Evolutionary conservation across 2,329 filamentous ascomycete genomes (phyloP).

Genomic region (Didymosphaeria variabile): DNA sequence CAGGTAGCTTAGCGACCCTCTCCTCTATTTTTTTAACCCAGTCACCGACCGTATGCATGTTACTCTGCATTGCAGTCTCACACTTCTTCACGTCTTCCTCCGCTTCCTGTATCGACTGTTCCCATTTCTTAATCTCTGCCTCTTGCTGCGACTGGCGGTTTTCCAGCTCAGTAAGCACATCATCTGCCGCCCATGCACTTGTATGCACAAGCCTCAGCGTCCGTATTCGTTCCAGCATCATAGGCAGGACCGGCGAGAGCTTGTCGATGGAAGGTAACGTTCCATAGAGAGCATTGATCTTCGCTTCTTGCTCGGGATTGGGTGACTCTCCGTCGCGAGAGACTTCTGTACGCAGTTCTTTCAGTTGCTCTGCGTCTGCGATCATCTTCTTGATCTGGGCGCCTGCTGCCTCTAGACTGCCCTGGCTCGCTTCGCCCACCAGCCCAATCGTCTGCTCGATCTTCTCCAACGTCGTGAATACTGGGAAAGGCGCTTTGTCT

Average conservation of each 20-base stretch:
- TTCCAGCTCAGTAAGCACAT: conserved; percentile 80
- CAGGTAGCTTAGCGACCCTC: conserved; percentile 65
- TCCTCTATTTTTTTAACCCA: conserved; percentile 90
- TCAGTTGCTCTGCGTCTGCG: conserved; percentile 75
- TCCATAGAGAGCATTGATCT: conserved; percentile 91
- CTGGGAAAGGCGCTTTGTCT: conserved; percentile 63
- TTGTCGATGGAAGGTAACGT: conserved; percentile 88
- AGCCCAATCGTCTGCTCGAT: conserved; percentile 83
- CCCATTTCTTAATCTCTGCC: conserved; percentile 85
- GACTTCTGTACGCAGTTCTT: conserved; percentile 58
- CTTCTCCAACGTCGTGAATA: conserved; percentile 82
- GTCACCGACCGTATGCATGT: conserved; percentile 83
- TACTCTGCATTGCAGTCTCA: conserved; percentile 75
- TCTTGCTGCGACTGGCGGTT: conserved; percentile 82
- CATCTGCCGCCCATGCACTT: conserved; percentile 82
- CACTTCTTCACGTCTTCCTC: conserved; percentile 77
- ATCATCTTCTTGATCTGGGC: conserved; percentile 75
- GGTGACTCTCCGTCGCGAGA: conserved; percentile 30
- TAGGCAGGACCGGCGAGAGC: conserved; percentile 83
- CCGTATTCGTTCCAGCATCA: conserved; percentile 83
- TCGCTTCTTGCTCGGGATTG: conserved; percentile 77
- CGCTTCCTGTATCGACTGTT: conserved; percentile 79
- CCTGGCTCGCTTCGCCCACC: conserved; percentile 75
- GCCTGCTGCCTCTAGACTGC: conserved; percentile 76
- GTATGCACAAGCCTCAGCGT: conserved; percentile 86